Base-by-base conservation (phyloP, 2,329 filamentous ascomycete species). In the Fusarium abutilonis region DNA sequence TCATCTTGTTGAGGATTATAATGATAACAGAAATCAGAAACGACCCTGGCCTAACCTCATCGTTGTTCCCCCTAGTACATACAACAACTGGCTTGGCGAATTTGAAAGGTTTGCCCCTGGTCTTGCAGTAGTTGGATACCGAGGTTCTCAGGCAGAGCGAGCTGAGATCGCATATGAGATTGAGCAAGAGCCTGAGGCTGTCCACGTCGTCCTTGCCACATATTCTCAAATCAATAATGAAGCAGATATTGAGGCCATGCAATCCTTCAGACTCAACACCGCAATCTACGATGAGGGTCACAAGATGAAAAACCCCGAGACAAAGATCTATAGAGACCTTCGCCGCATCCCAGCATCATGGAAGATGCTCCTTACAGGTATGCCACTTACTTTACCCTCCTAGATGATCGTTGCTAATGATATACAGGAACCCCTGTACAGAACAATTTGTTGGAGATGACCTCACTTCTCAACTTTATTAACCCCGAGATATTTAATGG, bases 51-150 rank as follows among this genome's bases (percentile, higher is more conserved):
- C 92, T 80, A 79, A 97, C 73, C 79, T 99, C 32, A 85, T 99
- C 34, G 88, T 99, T 26, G 95, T 98, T 2, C 95, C 95, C 6
- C 91, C 92, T 0, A 97, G 94, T 1, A 97, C 94, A 0, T 84
- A 97, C 70, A 94, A 97, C 71, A 99, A 99, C 73, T 99, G 95
- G 95, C 84, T 96, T 46, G 86, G 88, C 46, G 95, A 99, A 74
- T 97, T 99, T 70, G 80, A 89, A 60, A 89, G 86, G 43, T 99
- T 99, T 75, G 94, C 93, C 6, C 92, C 92, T 0, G 80, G 80
- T 1, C 76, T 99, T 26, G 84, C 82, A 1, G 89, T 97, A 31
- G 92, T 85, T 83, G 92, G 86, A 3, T 87, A 87, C 69, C 78
- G 80, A 63, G 92, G 92, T 14, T 80, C 80, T 6, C 88, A 92